These are phyloP conservation scores for Taiwanofungus camphoratus DNA, from an alignment of 1,284 basidiomycete species.

Conservation along the genomic window DNA sequence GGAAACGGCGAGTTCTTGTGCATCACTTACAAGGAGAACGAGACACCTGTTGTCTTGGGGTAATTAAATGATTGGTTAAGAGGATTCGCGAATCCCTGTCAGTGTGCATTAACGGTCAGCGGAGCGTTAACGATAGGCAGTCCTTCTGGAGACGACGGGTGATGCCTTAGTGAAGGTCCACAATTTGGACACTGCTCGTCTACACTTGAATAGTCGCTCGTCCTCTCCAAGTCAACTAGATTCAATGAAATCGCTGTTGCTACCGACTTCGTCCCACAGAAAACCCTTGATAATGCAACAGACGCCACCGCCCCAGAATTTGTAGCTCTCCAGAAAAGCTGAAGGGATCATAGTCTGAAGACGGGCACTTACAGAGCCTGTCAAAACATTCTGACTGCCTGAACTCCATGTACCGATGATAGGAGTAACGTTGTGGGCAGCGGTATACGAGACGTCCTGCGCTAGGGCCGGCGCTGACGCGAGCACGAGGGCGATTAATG, in stretches of 20 bases:
- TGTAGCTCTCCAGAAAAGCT: not conserved
- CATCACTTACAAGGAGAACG: constrained; percentile 77
- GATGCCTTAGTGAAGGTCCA: not conserved
- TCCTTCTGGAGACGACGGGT: not conserved
- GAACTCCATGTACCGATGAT: constrained; percentile 84
- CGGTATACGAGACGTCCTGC: constrained; percentile 31
- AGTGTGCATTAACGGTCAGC: constrained; percentile 4
- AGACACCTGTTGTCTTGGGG: constrained; percentile 77
- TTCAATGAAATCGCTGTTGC: no score
- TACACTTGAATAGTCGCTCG: no score
- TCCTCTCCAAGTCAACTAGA: no score
- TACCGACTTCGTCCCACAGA: no score
- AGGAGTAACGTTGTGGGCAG: constrained; percentile 53
- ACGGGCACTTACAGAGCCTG: constrained; percentile 75
- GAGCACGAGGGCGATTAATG: constrained; percentile 33
- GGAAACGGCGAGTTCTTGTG: not conserved
- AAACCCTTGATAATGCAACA: no score
- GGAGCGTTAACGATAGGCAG: no score
- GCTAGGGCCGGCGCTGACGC: constrained; percentile 31
- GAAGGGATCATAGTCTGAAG: no score
- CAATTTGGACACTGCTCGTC: no score
- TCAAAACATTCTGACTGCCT: constrained; percentile 68
- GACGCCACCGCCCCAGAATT: not conserved
- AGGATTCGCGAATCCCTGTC: constrained; percentile 79
- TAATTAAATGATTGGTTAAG: constrained; percentile 76